These are phyloP conservation scores for Thalia dealbata DNA, from an alignment of 176 grass and related monocot species.

Conservation along the genomic window DNA sequence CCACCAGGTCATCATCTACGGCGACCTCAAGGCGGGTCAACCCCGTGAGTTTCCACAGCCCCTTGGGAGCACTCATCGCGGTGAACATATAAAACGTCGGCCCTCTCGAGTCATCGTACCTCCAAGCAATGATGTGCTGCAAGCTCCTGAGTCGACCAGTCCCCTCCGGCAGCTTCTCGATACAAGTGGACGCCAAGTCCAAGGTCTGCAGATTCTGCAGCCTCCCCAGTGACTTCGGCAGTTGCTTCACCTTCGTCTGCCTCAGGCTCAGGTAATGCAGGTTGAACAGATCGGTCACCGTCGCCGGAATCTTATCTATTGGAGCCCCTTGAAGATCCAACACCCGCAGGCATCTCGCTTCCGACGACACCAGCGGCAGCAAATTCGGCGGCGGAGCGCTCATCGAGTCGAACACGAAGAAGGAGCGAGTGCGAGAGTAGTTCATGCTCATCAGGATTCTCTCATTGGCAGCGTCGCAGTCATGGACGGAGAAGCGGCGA, in stretches of 20 bases:
- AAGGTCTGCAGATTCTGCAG: conserved; percentile 35
- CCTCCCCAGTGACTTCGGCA: conserved; percentile 30
- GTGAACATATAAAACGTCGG: conserved; percentile 18
- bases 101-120: background rate
- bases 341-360: conserved; percentile 14
- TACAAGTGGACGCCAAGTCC: conserved; percentile 16
- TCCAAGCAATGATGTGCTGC: conserved; percentile 25
- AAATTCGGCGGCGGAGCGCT: background rate
- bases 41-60: conserved; percentile 4
- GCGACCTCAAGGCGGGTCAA: background rate
- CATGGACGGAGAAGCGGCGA: background rate
- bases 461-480: background rate
- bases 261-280: conserved; percentile 31
- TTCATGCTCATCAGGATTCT: background rate
- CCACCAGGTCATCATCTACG: background rate
- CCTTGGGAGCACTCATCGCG: conserved; percentile 17
- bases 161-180: conserved; percentile 23
- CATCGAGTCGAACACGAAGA: background rate
- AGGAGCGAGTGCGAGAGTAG: background rate
- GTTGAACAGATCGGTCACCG: conserved; percentile 28
- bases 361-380: background rate
- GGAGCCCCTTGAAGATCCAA: conserved; percentile 19
- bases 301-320: conserved; percentile 27
- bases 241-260: conserved; percentile 22
- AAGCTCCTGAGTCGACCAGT: conserved; percentile 24